These are phyloP conservation scores for Monilinia fructigena DNA, from an alignment of 2,329 filamentous ascomycete genomes.

Conservation along the genomic window DNA sequence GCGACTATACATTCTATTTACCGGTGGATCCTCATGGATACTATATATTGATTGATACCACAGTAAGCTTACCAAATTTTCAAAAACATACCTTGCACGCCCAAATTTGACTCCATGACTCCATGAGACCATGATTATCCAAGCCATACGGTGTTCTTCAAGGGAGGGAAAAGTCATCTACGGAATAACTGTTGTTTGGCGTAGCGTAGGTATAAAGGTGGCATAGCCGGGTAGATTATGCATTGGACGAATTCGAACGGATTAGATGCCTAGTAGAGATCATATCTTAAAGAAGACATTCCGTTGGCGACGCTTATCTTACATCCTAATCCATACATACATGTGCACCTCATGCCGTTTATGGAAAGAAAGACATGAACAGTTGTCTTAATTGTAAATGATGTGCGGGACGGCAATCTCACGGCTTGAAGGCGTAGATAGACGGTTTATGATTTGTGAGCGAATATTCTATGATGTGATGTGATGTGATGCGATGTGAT, in stretches of 20 bases:
- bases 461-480: not conserved
- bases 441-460: not conserved
- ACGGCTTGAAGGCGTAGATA: not conserved
- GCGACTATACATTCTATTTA: not conserved
- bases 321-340: not conserved
- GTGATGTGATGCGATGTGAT: too few relatives aligned
- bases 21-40: not conserved
- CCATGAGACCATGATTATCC: not conserved
- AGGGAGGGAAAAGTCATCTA: too few relatives aligned
- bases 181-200: not conserved
- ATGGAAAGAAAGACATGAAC: not conserved
- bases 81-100: not conserved
- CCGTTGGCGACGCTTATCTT: not conserved
- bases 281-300: not conserved
- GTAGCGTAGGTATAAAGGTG: not conserved
- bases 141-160: not conserved
- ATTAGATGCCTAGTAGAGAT: not conserved
- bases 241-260: not conserved
- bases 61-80: not conserved
- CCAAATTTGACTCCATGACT: not conserved
- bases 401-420: not conserved
- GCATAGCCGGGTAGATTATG: not conserved
- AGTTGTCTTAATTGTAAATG: not conserved
- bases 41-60: not conserved
- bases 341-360: not conserved